Percentiles rank a stretch among this genome's conserved stretches.
Evolutionary conservation across 495 filamentous ascomycete species (phyloP).

Genomic region (Amniculicola lignicola): DNA sequence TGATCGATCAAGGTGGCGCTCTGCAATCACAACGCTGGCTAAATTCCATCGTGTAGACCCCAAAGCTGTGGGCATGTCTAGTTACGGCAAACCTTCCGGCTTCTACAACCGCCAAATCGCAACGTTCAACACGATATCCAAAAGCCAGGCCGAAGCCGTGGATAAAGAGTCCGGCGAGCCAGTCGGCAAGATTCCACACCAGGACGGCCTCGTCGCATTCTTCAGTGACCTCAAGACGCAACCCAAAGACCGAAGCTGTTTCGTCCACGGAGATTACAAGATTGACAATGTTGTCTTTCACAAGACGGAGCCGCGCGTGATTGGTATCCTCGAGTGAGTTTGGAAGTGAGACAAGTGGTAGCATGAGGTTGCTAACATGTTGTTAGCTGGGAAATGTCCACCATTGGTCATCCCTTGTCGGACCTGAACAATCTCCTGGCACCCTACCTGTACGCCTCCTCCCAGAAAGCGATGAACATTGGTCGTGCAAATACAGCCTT

Average conservation of each 20-base stretch:
- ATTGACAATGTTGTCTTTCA: slow-evolving; percentile 97
- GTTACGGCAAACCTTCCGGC: slow-evolving; percentile 68
- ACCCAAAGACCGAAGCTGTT: slow-evolving; percentile 70
- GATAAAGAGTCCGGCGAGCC: slow-evolving; percentile 72
- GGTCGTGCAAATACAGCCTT: slow-evolving; percentile 50
- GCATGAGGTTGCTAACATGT: slow-evolving; percentile 1
- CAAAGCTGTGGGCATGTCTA: slow-evolving; percentile 60
- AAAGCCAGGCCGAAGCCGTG: slow-evolving; percentile 66
- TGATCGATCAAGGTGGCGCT: slow-evolving; percentile 58
- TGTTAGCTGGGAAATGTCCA: slow-evolving; percentile 87
- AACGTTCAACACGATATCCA: slow-evolving; percentile 74
- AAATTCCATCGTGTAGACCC: slow-evolving; percentile 76
- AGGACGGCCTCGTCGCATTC: slow-evolving; percentile 73
- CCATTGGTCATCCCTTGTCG: slow-evolving; percentile 87
- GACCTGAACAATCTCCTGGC: slow-evolving; percentile 78
- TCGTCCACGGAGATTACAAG: slow-evolving; percentile 96
- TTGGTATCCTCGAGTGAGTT: slow-evolving; percentile 82
- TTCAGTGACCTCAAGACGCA: slow-evolving; percentile 66
- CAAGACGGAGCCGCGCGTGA: slow-evolving; percentile 79
- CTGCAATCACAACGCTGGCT: slow-evolving; percentile 78
- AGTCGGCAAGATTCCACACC: slow-evolving; percentile 80
- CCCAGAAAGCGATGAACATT: slow-evolving; percentile 30
- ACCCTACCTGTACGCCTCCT: slow-evolving; percentile 52
- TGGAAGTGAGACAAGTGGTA: no score
- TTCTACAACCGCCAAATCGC: slow-evolving; percentile 87